These are phyloP conservation scores for Toxicodendron radicans DNA, from an alignment of 345 rosid genomes.

Conservation along the genomic window DNA sequence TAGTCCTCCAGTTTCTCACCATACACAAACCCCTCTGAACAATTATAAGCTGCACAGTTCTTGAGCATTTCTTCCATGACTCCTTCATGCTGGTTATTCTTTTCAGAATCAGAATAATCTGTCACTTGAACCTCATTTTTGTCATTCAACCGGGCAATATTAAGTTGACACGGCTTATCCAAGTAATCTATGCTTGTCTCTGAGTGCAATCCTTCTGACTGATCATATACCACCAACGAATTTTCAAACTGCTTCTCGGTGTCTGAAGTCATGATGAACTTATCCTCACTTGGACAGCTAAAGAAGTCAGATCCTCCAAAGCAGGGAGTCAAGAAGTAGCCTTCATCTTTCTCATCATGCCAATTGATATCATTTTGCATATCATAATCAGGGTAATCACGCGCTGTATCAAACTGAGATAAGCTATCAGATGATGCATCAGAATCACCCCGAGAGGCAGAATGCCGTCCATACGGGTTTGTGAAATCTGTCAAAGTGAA, in stretches of 20 bases:
- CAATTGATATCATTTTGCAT: slow-evolving; percentile 61
- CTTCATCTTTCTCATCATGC: slow-evolving; percentile 64
- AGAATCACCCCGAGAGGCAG: slow-evolving; percentile 51
- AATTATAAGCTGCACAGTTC: slow-evolving; percentile 17
- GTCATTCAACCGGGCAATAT: slow-evolving; percentile 18
- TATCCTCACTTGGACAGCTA: slow-evolving; percentile 68
- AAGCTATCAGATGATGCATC: slow-evolving; percentile 65
- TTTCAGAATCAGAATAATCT: slow-evolving; percentile 34
- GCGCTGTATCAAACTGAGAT: slow-evolving; percentile 90
- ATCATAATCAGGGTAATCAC: slow-evolving; percentile 65
- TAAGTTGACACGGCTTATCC: slow-evolving; percentile 54
- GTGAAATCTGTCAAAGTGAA: slow-evolving; percentile 54
- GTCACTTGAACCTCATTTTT: slow-evolving; percentile 24
- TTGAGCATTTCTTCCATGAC: slow-evolving; percentile 18
- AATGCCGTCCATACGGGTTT: slow-evolving; percentile 84
- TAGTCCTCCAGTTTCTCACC: slow-evolving; percentile 23
- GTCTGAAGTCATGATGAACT: slow-evolving; percentile 57
- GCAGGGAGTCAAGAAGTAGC: slow-evolving; percentile 68
- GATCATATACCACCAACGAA: slow-evolving; percentile 30
- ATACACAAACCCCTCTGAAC: slow-evolving; percentile 17
- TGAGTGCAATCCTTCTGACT: slow-evolving; percentile 41
- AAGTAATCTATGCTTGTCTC: slow-evolving; percentile 44
- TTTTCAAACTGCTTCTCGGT: slow-evolving; percentile 42
- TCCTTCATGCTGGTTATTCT: slow-evolving; percentile 16
- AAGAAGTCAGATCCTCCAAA: slow-evolving; percentile 57